Evolutionary conservation across 1,284 basidiomycete species (phyloP).

Genomic region (Cerioporus squamosus): DNA sequence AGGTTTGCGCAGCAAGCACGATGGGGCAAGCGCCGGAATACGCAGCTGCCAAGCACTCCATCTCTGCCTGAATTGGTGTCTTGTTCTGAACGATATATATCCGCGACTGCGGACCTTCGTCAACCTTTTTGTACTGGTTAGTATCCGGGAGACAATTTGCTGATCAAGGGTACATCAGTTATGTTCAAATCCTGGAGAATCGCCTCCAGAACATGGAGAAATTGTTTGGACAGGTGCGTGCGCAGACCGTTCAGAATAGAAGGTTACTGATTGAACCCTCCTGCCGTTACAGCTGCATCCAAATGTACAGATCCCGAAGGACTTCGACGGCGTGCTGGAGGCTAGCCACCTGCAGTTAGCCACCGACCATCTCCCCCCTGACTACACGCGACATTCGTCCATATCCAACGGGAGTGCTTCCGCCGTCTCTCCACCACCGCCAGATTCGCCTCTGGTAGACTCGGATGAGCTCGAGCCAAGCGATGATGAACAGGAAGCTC

Average conservation of each 20-base stretch:
- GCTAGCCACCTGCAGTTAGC: constrained; percentile 37
- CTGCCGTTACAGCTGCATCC: constrained; percentile 47
- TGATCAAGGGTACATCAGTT: constrained; percentile 40
- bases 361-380: neutral
- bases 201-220: constrained; percentile 75
- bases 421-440: constrained; percentile 12
- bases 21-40: too few species aligned
- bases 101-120: too few species aligned
- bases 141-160: too few species aligned
- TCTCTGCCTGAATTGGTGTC: too few species aligned
- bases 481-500: constrained; percentile 36
- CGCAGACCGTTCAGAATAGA: neutral
- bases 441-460: constrained; percentile 15
- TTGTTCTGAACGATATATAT: too few species aligned
- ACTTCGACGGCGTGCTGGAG: constrained; percentile 50
- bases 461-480: constrained; percentile 40
- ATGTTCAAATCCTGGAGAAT: constrained; percentile 74
- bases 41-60: too few species aligned
- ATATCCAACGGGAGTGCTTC: neutral
- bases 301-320: constrained; percentile 47
- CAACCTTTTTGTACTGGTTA: too few species aligned
- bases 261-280: neutral
- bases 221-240: constrained; percentile 58
- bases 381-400: constrained; percentile 1
- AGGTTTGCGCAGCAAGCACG: neutral